Base-by-base conservation (phyloP, 805 yeast genomes). In the Candida fluviatilis region DNA sequence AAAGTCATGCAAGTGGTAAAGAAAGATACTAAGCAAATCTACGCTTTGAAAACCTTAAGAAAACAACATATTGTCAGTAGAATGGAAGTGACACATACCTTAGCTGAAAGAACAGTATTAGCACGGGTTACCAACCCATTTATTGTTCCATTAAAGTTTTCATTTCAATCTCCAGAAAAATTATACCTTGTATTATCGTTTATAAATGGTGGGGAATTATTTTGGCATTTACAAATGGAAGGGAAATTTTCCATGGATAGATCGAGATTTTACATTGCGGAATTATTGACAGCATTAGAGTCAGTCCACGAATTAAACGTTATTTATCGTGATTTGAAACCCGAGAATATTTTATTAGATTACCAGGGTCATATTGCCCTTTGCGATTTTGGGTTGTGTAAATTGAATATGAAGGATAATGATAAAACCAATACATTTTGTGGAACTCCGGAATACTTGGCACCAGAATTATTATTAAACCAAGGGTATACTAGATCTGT, bases 1-100 rank as follows among this genome's bases (percentile, higher is more conserved):
- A 93, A 93, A 64, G 99, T 93, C 38, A 93, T 93, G 98, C 99
- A 93, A 63, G 99, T 93, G 30, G 81, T 89, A 46, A 93, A 93
- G 64, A 87, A 86, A 51, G 99, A 93, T 61, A 93, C 99, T 2
- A 84, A 84, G 47, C 95, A 91, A 58, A 82, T 93, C 17, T 93
- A 93, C 60, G 99, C 99, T 1, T 69, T 93, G 56, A 93, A 93
- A 62, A 89, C 97, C 0, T 80, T 93, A 46, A 75, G 98, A 51
- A 93, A 93, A 59, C 87, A 95, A 14, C 96, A 93, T 56, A 89
- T 93, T 49, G 95, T 93, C 24, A 85, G 95, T 18, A 80, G 95
- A 56, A 80, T 88, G 66, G 99, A 93, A 64, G 97, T 93, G 17
- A 87, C 90, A 3, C 99, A 93, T 62, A 93, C 99, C 0, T 65